Evolutionary conservation across 495 filamentous ascomycete species (phyloP).

Genomic region (Pyrenula aspistea): DNA sequence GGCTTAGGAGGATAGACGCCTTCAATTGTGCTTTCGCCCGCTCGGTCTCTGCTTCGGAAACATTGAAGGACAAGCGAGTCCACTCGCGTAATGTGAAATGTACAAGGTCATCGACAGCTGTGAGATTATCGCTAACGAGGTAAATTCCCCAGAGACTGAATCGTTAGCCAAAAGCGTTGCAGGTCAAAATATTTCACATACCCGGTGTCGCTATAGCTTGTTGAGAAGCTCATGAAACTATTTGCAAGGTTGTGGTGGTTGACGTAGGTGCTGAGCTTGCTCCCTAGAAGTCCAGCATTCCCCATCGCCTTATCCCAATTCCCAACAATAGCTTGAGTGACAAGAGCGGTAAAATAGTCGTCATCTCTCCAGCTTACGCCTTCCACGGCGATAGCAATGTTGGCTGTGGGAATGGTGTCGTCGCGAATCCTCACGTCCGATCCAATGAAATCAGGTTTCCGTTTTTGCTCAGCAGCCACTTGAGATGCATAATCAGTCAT

Average conservation of each 20-base stretch:
- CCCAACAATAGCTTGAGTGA: constrained; percentile 96
- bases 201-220: constrained; percentile 98
- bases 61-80: constrained; percentile 78
- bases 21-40: constrained; percentile 98
- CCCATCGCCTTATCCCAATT: constrained; percentile 99
- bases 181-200: constrained; percentile 24
- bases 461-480: constrained; percentile 59
- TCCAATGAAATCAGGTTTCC: constrained; percentile 85
- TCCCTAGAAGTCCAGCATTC: constrained; percentile 88
- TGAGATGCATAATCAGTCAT: constrained; percentile 54
- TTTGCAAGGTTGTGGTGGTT: constrained; percentile 90
- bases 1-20: constrained; percentile 89
- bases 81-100: constrained; percentile 98
- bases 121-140: constrained; percentile 82
- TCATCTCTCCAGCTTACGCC: constrained; percentile 99
- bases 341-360: constrained; percentile 95
- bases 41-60: constrained; percentile 85
- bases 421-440: constrained; percentile 92
- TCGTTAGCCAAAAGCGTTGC: constrained; percentile 4
- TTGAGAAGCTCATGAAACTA: constrained; percentile 99
- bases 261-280: constrained; percentile 90
- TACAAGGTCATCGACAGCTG: constrained; percentile 80
- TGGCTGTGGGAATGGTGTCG: constrained; percentile 87
- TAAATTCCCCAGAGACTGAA: constrained; percentile 97
- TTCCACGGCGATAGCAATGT: constrained; percentile 98